phyloP scores from a whole-genome alignment of 2,329 filamentous ascomycete species.

The Penicillium freii region DNA sequence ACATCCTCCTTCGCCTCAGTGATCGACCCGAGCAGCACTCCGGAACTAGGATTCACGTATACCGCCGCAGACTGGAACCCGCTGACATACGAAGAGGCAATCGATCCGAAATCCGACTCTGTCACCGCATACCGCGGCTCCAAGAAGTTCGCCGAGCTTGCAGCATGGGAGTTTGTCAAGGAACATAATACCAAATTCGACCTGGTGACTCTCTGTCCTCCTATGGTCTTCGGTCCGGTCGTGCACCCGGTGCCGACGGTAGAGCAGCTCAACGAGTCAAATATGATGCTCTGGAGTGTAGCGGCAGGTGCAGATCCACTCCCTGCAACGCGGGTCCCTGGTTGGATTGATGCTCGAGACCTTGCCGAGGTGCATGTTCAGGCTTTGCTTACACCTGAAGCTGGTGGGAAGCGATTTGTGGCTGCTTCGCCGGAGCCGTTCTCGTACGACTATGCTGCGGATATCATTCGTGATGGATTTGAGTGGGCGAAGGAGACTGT shows the following conservation, averaged over 20 bases:
- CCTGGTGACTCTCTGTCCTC: slow-evolving; percentile 48
- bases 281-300: slow-evolving; percentile 44
- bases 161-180: slow-evolving; percentile 37
- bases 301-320: slow-evolving; percentile 38
- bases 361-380: slow-evolving; percentile 48
- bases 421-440: slow-evolving; percentile 47
- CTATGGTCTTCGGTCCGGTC: slow-evolving; percentile 49
- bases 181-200: slow-evolving; percentile 32
- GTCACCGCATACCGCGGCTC: slow-evolving; percentile 34
- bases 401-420: slow-evolving; percentile 38
- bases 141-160: slow-evolving; percentile 34
- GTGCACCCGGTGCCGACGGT: slow-evolving; percentile 40
- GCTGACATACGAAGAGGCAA: slow-evolving; percentile 29
- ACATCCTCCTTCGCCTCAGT: slow-evolving; percentile 35
- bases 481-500: slow-evolving; percentile 36
- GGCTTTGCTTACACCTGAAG: slow-evolving; percentile 40
- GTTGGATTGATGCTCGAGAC: slow-evolving; percentile 51
- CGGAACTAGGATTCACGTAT: slow-evolving; percentile 24
- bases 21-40: slow-evolving; percentile 19
- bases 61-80: slow-evolving; percentile 34
- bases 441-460: slow-evolving; percentile 47
- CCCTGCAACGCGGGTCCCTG: slow-evolving; percentile 32
- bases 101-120: slow-evolving; percentile 17
- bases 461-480: slow-evolving; percentile 46
- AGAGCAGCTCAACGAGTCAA: slow-evolving; percentile 45